These are phyloP conservation scores for Phellinidium pouzarii DNA, from an alignment of 1,284 basidiomycete genomes.

Conservation along the genomic window DNA sequence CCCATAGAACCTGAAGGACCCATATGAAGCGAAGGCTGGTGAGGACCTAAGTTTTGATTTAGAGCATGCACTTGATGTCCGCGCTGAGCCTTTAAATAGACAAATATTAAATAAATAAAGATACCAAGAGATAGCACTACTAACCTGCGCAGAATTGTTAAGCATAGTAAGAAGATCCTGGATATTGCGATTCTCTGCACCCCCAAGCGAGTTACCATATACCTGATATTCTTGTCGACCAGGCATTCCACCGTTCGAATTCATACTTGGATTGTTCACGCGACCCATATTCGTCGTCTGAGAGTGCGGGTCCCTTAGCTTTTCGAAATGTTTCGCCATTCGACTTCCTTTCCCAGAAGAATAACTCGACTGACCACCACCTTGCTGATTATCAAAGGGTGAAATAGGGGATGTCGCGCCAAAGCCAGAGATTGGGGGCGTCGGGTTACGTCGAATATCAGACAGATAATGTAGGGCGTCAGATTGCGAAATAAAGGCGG, in stretches of 20 bases:
- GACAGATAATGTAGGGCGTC: constrained; percentile 13
- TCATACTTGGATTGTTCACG: not conserved
- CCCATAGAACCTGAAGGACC: constrained; percentile 17
- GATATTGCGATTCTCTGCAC: constrained; percentile 51
- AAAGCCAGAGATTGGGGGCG: constrained; percentile 8
- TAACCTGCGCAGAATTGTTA: constrained; percentile 56
- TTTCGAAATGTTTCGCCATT: constrained; percentile 19
- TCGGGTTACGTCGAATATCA: constrained; percentile 15
- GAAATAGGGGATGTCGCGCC: constrained; percentile 14
- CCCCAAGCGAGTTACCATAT: constrained; percentile 32
- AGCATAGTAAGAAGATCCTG: constrained; percentile 73
- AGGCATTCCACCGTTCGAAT: constrained; percentile 1
- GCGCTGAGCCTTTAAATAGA: constrained; percentile 28
- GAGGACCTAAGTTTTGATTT: constrained; percentile 26
- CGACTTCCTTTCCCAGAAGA: constrained; percentile 17
- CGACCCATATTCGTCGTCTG: constrained; percentile 1
- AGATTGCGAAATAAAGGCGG: constrained; percentile 6
- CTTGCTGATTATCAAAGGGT: constrained; percentile 11
- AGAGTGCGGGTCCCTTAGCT: constrained; percentile 5
- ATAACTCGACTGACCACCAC: constrained; percentile 7
- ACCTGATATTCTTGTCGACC: constrained; percentile 35
- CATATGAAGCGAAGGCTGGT: constrained; percentile 24
- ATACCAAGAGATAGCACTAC: constrained; percentile 15
- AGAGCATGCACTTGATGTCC: constrained; percentile 28
- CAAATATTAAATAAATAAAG: constrained; percentile 11